These are phyloP conservation scores for Neurospora sp. DNA, from an alignment of 495 filamentous ascomycete genomes.

Conservation along the genomic window DNA sequence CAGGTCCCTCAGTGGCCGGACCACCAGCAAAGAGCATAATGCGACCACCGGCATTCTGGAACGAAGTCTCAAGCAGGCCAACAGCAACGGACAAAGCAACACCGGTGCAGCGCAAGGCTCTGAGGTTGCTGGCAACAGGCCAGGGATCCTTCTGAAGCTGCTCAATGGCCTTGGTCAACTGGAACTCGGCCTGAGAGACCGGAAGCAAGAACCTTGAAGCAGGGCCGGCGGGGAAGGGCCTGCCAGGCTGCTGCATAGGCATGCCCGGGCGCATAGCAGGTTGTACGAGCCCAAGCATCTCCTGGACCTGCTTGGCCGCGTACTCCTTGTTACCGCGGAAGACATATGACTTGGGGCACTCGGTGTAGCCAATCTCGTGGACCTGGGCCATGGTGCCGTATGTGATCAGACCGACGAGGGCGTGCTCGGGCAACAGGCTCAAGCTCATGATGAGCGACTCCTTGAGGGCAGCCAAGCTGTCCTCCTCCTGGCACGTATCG, in stretches of 20 bases:
- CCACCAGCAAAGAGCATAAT: conserved; percentile 98
- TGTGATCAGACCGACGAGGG: conserved; percentile 89
- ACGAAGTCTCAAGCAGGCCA: conserved; percentile 84
- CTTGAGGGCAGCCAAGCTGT: conserved; percentile 90
- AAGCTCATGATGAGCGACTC: conserved; percentile 96
- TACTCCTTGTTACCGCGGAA: conserved; percentile 99
- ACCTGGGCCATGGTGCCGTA: conserved; percentile 98
- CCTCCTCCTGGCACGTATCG: conserved; percentile 97
- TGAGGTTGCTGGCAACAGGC: conserved; percentile 92
- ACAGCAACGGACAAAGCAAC: conserved; percentile 93
- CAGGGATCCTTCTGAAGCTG: conserved; percentile 96
- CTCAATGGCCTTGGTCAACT: conserved; percentile 94
- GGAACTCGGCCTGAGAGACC: conserved; percentile 93
- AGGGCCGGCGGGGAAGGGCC: conserved; percentile 66
- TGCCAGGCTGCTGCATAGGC: conserved; percentile 62
- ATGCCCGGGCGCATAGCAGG: conserved; percentile 66
- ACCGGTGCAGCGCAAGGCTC: conserved; percentile 87
- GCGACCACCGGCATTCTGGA: conserved; percentile 87
- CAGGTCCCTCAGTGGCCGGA: conserved; percentile 90
- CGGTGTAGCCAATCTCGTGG: conserved; percentile 95
- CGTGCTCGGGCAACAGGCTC: conserved; percentile 84
- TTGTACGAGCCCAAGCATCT: conserved; percentile 82
- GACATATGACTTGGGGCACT: conserved; percentile 99
- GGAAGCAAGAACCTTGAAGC: conserved; percentile 88
- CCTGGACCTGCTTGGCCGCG: conserved; percentile 88